Evolutionary conservation across 2,329 filamentous ascomycete genomes (phyloP).

Genomic region (Drechslera avenae): DNA sequence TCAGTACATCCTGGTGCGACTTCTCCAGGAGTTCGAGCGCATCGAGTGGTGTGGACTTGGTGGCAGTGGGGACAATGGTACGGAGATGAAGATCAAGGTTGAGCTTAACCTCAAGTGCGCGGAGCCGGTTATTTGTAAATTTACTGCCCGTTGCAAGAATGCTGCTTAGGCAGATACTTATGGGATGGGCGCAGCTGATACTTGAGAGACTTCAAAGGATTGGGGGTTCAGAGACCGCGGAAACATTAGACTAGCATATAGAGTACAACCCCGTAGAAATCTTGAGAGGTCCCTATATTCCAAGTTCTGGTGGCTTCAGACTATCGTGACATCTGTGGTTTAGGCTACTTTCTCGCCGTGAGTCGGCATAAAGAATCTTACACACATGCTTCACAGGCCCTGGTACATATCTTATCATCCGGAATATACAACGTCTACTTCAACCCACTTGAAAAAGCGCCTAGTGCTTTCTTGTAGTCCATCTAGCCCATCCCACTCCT

Average conservation of each 20-base stretch:
- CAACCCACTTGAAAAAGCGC: slow-evolving; percentile 1
- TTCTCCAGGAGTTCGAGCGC: slow-evolving; percentile 11
- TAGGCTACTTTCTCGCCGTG: no score
- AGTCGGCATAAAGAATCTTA: no score
- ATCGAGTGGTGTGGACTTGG: slow-evolving; percentile 12
- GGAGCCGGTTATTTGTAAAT: slow-evolving; percentile 9
- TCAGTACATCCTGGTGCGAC: slow-evolving; percentile 9
- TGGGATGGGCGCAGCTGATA: no score
- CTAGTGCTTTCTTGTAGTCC: slow-evolving; percentile 3
- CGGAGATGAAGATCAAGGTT: slow-evolving; percentile 13
- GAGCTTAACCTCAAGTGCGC: slow-evolving; percentile 11
- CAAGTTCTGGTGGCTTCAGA: no score
- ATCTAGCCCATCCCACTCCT: slow-evolving; percentile 4
- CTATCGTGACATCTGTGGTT: no score
- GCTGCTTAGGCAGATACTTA: no score
- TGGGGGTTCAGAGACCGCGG: no score
- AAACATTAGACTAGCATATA: no score
- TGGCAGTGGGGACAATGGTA: background rate
- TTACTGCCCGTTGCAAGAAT: slow-evolving; percentile 1
- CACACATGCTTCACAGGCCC: no score
- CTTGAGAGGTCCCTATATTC: no score
- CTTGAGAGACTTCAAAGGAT: no score
- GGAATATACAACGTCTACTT: slow-evolving; percentile 2
- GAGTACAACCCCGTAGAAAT: no score
- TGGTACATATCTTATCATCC: background rate